Base-by-base conservation (phyloP, 2,329 filamentous ascomycete species). In the Verticillium albo-atrum region DNA sequence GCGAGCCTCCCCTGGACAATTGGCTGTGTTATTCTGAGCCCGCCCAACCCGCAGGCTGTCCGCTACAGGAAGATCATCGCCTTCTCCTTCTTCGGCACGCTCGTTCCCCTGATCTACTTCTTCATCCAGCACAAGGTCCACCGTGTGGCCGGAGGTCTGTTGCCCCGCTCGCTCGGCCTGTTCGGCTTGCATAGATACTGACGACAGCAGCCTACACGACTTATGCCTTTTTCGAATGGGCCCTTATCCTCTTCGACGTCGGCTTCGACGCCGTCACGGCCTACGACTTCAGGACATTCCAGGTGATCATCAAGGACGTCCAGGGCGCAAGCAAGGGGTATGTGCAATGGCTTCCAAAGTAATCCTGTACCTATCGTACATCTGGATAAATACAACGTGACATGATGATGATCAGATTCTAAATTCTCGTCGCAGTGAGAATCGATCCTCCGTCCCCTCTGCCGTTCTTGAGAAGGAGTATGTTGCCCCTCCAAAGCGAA, bases 41-140 rank as follows among this genome's bases (percentile, higher is more conserved):
- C 94, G 12, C 86, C 88, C 59, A 97, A 97, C 72, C 82, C 88
- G 14, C 85, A 79, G 63, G 91, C 95, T 6, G 83, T 97, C 71
- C 92, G 89, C 76, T 97, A 96, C 74, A 85, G 95, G 67, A 98
- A 97, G 77, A 87, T 89, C 64, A 78, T 98, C 58, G 92, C 90
- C 4, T 80, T 84, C 32, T 82, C 88, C 47, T 99, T 99, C 78
- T 99, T 98, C 70, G 91, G 89, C 57, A 96, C 92, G 4, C 82
- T 99, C 30, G 83, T 97, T 54, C 93, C 93, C 30, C 79, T 99
- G 72, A 84, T 98, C 23, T 98, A 97, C 79, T 99, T 92, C 73
- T 99, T 97, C 73, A 96, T 99, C 64, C 95, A 97, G 74, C 95
- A 99, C 81, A 99, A 99, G 76, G 91, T 99, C 57, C 92, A 99